A percentile compares a stretch with the other conserved stretches of the same genome.
These are phyloP conservation scores for Peterozyma toletana DNA, from an alignment of 805 yeast species.

Conservation along the genomic window DNA sequence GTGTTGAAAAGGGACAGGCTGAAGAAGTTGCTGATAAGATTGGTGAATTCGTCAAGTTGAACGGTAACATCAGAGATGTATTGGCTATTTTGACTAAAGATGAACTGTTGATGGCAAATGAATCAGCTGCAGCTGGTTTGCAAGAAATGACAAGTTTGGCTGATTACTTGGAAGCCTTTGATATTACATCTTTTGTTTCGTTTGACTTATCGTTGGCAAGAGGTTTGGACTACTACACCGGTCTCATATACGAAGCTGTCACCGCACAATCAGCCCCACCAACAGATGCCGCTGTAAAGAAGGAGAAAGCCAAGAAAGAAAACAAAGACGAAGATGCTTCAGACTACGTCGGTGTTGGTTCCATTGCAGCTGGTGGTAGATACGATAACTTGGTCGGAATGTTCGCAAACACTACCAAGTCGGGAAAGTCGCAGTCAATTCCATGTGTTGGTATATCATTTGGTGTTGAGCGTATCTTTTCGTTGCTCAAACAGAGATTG, in stretches of 20 bases:
- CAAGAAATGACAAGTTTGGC: constrained; percentile 71
- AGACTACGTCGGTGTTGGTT: constrained; percentile 96
- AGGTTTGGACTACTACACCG: constrained; percentile 97
- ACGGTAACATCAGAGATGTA: constrained; percentile 66
- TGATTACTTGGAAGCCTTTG: constrained; percentile 77
- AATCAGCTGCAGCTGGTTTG: constrained; percentile 73
- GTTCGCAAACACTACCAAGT: constrained; percentile 82
- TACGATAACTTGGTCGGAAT: constrained; percentile 95
- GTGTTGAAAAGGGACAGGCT: constrained; percentile 81
- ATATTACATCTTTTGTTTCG: constrained; percentile 57
- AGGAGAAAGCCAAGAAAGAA: constrained; percentile 30
- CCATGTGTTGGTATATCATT: constrained; percentile 98
- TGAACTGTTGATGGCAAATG: constrained; percentile 53
- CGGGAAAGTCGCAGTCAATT: constrained; percentile 62
- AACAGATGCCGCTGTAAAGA: constrained; percentile 61
- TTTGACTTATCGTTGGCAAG: constrained; percentile 95
- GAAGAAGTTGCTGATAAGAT: constrained; percentile 90
- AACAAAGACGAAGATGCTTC: constrained; percentile 82
- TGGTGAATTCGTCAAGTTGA: constrained; percentile 83
- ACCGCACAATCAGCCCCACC: constrained; percentile 98
- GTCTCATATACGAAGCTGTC: constrained; percentile 93
- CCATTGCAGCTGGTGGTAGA: constrained; percentile 98
- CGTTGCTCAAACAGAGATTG: constrained; percentile 74
- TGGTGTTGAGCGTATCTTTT: constrained; percentile 93
- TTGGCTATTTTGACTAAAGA: constrained; percentile 49